phyloP scores from a whole-genome alignment of 257 asterid genomes.

The Solanum piurae region DNA sequence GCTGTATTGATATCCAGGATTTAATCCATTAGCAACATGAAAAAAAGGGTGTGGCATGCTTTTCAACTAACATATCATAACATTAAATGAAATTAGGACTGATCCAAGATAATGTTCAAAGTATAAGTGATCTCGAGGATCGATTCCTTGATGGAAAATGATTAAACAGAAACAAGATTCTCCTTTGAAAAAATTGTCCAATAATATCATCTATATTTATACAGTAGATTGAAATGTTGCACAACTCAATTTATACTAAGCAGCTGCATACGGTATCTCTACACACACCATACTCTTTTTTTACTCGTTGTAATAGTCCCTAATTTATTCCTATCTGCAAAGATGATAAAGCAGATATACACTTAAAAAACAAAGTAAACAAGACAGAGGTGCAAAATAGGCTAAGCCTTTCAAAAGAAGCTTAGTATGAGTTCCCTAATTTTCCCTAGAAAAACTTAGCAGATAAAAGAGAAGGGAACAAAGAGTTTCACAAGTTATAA shows the following conservation, averaged over 20 bases:
- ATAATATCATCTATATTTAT: not conserved
- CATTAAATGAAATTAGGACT: not conserved
- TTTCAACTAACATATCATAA: not conserved
- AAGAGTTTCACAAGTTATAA: not conserved
- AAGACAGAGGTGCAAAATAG: not conserved
- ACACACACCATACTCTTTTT: not conserved
- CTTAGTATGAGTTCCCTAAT: not conserved
- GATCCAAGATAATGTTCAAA: not conserved
- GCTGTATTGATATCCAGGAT: slow-evolving; percentile 5
- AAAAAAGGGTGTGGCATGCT: not conserved
- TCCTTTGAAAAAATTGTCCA: not conserved
- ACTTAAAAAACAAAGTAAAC: not conserved
- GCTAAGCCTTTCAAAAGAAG: not conserved
- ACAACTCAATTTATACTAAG: not conserved
- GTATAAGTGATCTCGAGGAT: not conserved
- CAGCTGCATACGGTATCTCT: not conserved
- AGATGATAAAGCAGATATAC: not conserved
- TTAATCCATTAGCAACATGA: not conserved
- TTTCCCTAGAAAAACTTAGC: not conserved
- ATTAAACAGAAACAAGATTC: not conserved
- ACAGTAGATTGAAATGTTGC: not conserved
- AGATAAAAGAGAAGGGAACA: not conserved
- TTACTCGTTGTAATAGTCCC: not conserved
- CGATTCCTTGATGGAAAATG: not conserved
- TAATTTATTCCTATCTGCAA: not conserved